Evolutionary conservation across 2,329 filamentous ascomycete species (phyloP), one percentile per base, ranked within the genome.

Genomic region (Fusarium succisae): DNA sequence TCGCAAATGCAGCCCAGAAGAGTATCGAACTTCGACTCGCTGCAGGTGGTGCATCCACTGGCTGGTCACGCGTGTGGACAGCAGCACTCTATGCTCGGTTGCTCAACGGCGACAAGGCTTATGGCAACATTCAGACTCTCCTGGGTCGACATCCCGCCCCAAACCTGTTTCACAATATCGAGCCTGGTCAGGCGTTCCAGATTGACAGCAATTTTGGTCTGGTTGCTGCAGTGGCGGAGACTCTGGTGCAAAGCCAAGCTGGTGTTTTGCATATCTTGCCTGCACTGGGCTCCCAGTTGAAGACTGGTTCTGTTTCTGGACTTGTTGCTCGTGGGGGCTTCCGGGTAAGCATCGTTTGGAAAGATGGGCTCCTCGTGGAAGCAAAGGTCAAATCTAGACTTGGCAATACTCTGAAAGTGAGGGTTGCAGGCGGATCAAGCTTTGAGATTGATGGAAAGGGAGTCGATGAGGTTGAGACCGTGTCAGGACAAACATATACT

Each of bases 351-450:
- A 50, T 50, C 11, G 15, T n/a, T 9, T 50, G 28, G 47, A n/a
- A 32, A 1, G 15, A 32, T 9, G 28, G 47, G 2, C 28, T 30
- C 1, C 28, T 50, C 0, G 22, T 50, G 8, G 22, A 32, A 5
- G 47, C 47, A 0, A 30, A 50, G 3, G 15, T 50, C 22, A 32
- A n/a, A 2, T 50, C 47, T 2, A 50, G 47, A 32, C 22, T 32
- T 6, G 47, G 47, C 0, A 32, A 50, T 30, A 6, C 28, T 50
- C 3, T 50, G 3, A 32, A 32, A 17, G 28, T 50, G 0, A 50
- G 47, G 8, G 47, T 50, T 9, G 14, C 47, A 0, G 22, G 2
- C 5, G 28, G 28, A n/a, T 50, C 15, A 18, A 9, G 22, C 15
- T 50, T 50, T 1, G 1, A 50, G 47, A 50, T 50, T 3, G 28